Conservation (phyloP, 495 filamentous ascomycete species). For the Halenospora varia region DNA sequence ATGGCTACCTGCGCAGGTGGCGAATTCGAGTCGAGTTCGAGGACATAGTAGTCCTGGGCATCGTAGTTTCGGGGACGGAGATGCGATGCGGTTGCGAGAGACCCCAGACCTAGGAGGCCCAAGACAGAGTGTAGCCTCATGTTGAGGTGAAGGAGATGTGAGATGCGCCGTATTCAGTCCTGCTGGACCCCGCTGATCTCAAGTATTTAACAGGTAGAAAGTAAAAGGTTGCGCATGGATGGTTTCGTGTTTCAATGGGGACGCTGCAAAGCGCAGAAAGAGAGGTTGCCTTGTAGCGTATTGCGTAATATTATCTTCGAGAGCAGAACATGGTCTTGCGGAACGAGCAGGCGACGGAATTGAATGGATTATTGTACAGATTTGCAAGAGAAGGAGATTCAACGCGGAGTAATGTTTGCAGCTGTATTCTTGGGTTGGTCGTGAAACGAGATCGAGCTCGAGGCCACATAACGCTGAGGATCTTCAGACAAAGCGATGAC, state of each 20-base stretch:
- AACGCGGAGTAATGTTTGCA: too few species aligned
- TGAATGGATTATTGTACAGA: too few species aligned
- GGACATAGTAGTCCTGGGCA: conserved; percentile 67
- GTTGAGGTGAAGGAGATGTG: background rate
- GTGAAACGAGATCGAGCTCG: too few species aligned
- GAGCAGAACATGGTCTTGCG: background rate
- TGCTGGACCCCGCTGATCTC: background rate
- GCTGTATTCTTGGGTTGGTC: too few species aligned
- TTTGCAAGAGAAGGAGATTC: too few species aligned
- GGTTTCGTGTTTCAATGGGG: conserved; percentile 1
- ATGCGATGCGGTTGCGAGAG: conserved; percentile 40
- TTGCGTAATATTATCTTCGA: background rate
- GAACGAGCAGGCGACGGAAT: background rate
- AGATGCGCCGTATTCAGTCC: background rate
- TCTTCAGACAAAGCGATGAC: too few species aligned
- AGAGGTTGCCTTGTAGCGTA: conserved; percentile 1
- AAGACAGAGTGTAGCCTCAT: conserved; percentile 24
- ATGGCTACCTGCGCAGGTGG: conserved; percentile 67
- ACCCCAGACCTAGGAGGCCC: conserved; percentile 36
- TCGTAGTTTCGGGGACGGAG: conserved; percentile 40
- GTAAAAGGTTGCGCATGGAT: conserved; percentile 18
- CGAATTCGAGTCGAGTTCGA: conserved; percentile 50
- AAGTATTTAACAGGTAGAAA: background rate
- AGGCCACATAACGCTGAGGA: too few species aligned
- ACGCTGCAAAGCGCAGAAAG: background rate